These are phyloP conservation scores for Penicillium argentinense DNA, from an alignment of 495 filamentous ascomycete genomes.

Conservation along the genomic window DNA sequence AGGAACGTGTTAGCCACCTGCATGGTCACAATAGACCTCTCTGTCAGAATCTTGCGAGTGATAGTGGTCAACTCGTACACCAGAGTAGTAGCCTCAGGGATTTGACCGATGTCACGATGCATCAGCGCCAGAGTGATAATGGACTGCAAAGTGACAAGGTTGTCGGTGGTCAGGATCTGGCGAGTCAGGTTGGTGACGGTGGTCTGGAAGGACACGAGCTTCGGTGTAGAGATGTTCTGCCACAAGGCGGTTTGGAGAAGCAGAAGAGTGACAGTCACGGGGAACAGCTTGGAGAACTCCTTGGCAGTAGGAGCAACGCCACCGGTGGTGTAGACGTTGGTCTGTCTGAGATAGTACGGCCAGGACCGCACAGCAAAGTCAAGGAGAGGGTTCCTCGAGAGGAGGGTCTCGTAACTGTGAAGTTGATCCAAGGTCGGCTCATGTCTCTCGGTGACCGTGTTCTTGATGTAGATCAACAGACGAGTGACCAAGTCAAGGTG, in stretches of 20 bases:
- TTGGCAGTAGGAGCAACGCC: slow-evolving; percentile 26
- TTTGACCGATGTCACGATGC: slow-evolving; percentile 18
- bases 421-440: slow-evolving; percentile 29
- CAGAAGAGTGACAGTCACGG: slow-evolving; percentile 23
- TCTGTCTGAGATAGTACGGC: slow-evolving; percentile 29
- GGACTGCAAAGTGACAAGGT: slow-evolving; percentile 24
- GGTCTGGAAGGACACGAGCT: slow-evolving; percentile 22
- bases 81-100: slow-evolving; percentile 14
- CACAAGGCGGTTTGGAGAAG: slow-evolving; percentile 33
- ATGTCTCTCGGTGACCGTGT: slow-evolving; percentile 23
- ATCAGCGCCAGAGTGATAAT: slow-evolving; percentile 26
- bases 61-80: slow-evolving; percentile 27
- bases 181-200: slow-evolving; percentile 29
- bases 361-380: slow-evolving; percentile 41
- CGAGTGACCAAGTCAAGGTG: slow-evolving; percentile 32
- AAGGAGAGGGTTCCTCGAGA: slow-evolving; percentile 27
- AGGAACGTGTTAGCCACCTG: slow-evolving; percentile 32
- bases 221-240: slow-evolving; percentile 30
- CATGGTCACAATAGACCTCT: slow-evolving; percentile 31
- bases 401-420: slow-evolving; percentile 18
- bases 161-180: slow-evolving; percentile 25
- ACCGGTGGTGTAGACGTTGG: slow-evolving; percentile 24
- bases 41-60: slow-evolving; percentile 24
- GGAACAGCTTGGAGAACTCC: slow-evolving; percentile 30
- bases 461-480: slow-evolving; percentile 33